Evolutionary conservation across 768 basidiomycete genomes (phyloP), one percentile per base, ranked within the genome.

Genomic region (Leucosporidium scottii): DNA sequence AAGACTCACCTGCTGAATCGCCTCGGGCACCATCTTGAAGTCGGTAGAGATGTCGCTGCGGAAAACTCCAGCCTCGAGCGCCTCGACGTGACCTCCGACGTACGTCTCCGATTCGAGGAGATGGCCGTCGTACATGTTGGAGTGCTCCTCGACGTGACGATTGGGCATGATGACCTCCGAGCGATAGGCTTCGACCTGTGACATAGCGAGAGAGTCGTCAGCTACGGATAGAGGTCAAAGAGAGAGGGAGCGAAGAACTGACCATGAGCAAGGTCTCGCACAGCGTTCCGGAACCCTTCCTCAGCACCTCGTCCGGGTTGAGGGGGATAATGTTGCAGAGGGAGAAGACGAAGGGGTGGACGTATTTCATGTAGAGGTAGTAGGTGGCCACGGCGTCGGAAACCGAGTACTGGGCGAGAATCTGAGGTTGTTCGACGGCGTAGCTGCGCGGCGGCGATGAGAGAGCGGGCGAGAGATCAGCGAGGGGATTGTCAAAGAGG

Each of bases 361-460:
- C 93, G 75, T 99, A 99, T 93, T 98, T 99, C 96, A 98, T 99
- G 80, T 99, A 98, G 47, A 99, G 84, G 78, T 98, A 98, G 78
- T 99, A 98, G 1, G 96, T 99, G n/a, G 96, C 94, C 15, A 98
- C 96, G 0, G 96, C 96, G 83, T 99, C 96, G 78, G 96, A 99
- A 31, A 99, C 96, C 74, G 96, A 98, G 79, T 99, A 99, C 76
- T 93, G 91, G 0, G 96, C 94, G 23, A 99, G 85, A 2, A 86
- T 79, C 76, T 98, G 93, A 0, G 96, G 96, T 73, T 93, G 91
- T 76, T 98, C 96, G 78, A 91, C 82, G 0, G 96, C 96, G 79
- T 99, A 98, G 44, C 94, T 97, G 68, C 50, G 56, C 17, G 21
- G 15, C 28, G 18, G 8, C 31, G 39, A 44, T 5, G 12, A 12